These are phyloP conservation scores for Ascochyta fabae DNA, from an alignment of 2,329 filamentous ascomycete species.

Conservation along the genomic window DNA sequence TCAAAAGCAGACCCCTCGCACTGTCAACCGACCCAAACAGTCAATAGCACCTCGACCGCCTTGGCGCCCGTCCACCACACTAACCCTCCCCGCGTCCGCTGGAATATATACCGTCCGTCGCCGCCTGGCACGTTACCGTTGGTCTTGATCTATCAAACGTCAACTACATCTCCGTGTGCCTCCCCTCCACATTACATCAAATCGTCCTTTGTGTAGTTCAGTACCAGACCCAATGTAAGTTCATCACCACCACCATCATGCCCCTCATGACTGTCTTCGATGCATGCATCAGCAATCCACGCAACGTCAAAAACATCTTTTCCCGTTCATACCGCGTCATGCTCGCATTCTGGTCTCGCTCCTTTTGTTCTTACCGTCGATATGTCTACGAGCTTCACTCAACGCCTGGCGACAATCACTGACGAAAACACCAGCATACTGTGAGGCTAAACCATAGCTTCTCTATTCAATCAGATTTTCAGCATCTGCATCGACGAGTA, in stretches of 20 bases:
- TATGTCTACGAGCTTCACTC: not conserved
- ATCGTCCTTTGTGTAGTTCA: constrained; percentile 6
- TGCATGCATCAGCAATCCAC: not conserved
- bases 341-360: not conserved
- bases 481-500: not conserved
- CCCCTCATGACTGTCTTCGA: not conserved
- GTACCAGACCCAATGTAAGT: constrained; percentile 11
- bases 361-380: not conserved
- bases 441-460: not conserved
- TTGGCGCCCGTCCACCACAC: constrained; percentile 37
- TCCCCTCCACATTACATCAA: constrained; percentile 16
- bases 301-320: not conserved
- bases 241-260: not conserved
- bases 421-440: not conserved
- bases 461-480: not conserved
- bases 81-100: constrained; percentile 36
- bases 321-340: not conserved
- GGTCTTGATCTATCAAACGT: constrained; percentile 27
- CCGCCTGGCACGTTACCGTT: constrained; percentile 38
- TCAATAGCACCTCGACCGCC: constrained; percentile 42
- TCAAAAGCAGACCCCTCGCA: constrained; percentile 47
- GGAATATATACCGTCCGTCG: constrained; percentile 44
- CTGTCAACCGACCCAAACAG: constrained; percentile 43
- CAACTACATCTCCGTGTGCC: constrained; percentile 16
- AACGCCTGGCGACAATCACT: constrained; percentile 6